These are phyloP conservation scores for Pseudocercospora crystallina DNA, from an alignment of 2,329 filamentous ascomycete species.

Conservation along the genomic window DNA sequence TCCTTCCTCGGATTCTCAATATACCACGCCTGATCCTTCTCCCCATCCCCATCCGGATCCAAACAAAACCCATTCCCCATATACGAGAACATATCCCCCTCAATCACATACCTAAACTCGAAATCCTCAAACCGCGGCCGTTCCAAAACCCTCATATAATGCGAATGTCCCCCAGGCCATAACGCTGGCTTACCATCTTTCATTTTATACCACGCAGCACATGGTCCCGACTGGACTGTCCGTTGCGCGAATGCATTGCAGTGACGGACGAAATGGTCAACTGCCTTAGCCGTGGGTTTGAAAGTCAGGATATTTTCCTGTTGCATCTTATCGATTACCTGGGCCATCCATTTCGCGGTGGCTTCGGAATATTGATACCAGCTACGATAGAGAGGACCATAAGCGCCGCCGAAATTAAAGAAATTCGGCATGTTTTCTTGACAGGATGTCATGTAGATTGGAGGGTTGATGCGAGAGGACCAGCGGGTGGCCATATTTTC, in stretches of 20 bases:
- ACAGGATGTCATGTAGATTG: constrained; percentile 21
- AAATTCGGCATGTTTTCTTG: constrained; percentile 24
- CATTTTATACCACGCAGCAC: constrained; percentile 21
- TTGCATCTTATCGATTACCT: constrained; percentile 22
- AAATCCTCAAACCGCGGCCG: constrained; percentile 22
- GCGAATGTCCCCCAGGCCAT: constrained; percentile 19
- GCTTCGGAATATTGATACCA: constrained; percentile 21
- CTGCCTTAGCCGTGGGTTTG: constrained; percentile 14
- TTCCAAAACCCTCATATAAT: constrained; percentile 16
- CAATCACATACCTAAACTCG: constrained; percentile 21
- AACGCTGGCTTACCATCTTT: constrained; percentile 12
- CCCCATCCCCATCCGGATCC: constrained; percentile 15
- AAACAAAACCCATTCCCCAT: constrained; percentile 18
- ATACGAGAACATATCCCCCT: constrained; percentile 23
- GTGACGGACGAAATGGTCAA: constrained; percentile 22
- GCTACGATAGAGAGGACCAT: constrained; percentile 16
- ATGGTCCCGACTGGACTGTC: constrained; percentile 11
- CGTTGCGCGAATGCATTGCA: constrained; percentile 16
- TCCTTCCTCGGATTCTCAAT: constrained; percentile 10
- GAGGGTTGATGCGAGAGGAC: constrained; percentile 4
- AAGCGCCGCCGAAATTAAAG: constrained; percentile 20
- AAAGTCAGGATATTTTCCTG: constrained; percentile 17
- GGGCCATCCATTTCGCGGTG: constrained; percentile 18
- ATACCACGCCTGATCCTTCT: constrained; percentile 20
- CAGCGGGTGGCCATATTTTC: constrained; percentile 11